Percentiles rank a stretch among this genome's conserved stretches.
These are phyloP conservation scores for Metschnikowia borealis DNA, from an alignment of 805 yeast species.

Conservation along the genomic window DNA sequence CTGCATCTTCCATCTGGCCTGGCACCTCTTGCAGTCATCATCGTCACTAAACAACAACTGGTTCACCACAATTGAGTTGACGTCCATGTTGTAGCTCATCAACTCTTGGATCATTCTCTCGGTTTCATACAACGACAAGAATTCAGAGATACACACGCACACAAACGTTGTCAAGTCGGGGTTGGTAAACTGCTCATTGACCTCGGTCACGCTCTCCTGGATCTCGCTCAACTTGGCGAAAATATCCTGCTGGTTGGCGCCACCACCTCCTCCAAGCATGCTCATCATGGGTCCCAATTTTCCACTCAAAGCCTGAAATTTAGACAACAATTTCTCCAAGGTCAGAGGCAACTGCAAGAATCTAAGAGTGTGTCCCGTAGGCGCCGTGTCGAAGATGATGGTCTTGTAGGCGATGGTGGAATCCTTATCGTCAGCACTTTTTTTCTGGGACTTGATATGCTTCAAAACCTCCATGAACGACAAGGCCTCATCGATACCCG, in stretches of 20 bases:
- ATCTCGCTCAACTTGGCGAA: constrained; percentile 75
- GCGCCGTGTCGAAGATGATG: constrained; percentile 98
- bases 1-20: constrained; percentile 93
- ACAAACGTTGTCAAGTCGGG: constrained; percentile 94
- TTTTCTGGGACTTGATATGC: constrained; percentile 78
- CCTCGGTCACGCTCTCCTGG: constrained; percentile 77
- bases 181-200: constrained; percentile 90
- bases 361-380: constrained; percentile 96
- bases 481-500: constrained; percentile 97
- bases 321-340: constrained; percentile 78
- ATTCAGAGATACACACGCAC: constrained; percentile 97
- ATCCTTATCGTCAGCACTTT: constrained; percentile 23
- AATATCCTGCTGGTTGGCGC: constrained; percentile 62
- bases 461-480: constrained; percentile 97
- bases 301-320: constrained; percentile 81
- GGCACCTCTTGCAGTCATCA: constrained; percentile 85
- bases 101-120: constrained; percentile 97
- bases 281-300: constrained; percentile 88
- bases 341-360: constrained; percentile 94
- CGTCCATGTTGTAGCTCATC: constrained; percentile 92
- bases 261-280: constrained; percentile 61
- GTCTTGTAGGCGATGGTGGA: constrained; percentile 55
- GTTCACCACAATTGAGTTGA: constrained; percentile 92
- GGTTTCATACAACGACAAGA: constrained; percentile 91
- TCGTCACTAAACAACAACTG: constrained; percentile 86